A percentile compares a stretch with the other conserved stretches of the same genome.
Evolutionary conservation across 257 asterid genomes (phyloP).

Genomic region (Verbena officinalis): DNA sequence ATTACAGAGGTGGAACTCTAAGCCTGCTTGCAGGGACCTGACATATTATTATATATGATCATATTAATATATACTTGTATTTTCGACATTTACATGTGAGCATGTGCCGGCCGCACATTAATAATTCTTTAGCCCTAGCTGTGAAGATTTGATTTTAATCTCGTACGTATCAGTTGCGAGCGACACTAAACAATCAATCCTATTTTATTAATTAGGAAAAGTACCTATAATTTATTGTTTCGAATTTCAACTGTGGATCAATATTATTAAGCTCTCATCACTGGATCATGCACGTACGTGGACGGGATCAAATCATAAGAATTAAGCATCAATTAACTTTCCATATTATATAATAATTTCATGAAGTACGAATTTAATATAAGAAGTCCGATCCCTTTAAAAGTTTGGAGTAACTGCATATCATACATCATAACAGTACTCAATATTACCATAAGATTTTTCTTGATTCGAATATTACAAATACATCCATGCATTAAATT

Average conservation of each 20-base stretch:
- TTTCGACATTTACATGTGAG: slow-evolving; percentile 1
- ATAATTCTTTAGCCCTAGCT: not conserved
- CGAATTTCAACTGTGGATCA: not conserved
- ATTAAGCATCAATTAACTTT: not conserved
- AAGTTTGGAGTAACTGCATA: too few species aligned
- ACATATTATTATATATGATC: too few species aligned
- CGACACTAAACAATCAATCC: not conserved
- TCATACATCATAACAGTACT: too few species aligned
- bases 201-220: too few species aligned
- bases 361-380: too few species aligned
- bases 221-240: not conserved
- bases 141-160: not conserved
- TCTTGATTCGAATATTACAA: too few species aligned
- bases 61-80: not conserved
- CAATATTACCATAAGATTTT: too few species aligned
- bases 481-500: too few species aligned
- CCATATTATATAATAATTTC: too few species aligned
- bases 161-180: not conserved
- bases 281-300: slow-evolving; percentile 12
- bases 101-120: slow-evolving; percentile 15
- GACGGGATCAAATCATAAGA: not conserved
- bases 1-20: too few species aligned
- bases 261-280: slow-evolving; percentile 3
- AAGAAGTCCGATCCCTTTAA: too few species aligned
- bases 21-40: not conserved